Evolutionary conservation across 352 stramenopile genomes (phyloP).

Genomic region (Phytopythium vexans): DNA sequence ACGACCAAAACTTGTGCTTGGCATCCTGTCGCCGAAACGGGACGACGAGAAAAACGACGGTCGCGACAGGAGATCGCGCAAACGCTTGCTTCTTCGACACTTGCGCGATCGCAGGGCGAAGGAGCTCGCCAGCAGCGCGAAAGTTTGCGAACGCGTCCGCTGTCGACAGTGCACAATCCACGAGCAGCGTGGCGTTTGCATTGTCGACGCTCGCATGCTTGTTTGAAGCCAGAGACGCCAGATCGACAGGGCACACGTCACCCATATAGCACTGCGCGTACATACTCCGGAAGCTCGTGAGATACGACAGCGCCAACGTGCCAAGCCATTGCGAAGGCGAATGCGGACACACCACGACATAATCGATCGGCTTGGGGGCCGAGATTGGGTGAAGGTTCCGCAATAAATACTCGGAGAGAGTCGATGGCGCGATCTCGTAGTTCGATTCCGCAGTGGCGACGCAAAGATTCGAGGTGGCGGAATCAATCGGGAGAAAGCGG

Average conservation of each 20-base stretch:
- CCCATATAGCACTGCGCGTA: constrained; percentile 71
- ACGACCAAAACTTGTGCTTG: constrained; percentile 68
- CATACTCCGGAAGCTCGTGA: constrained; percentile 64
- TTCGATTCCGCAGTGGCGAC: constrained; percentile 52
- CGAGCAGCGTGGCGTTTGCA: constrained; percentile 47
- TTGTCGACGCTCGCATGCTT: constrained; percentile 43
- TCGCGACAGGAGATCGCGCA: constrained; percentile 53
- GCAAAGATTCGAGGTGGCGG: constrained; percentile 30
- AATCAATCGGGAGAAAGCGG: background rate
- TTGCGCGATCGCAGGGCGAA: constrained; percentile 44
- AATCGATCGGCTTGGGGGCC: constrained; percentile 64
- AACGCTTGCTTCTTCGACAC: constrained; percentile 59
- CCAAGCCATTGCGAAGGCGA: constrained; percentile 72
- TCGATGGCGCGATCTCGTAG: constrained; percentile 42
- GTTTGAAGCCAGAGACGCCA: constrained; percentile 34
- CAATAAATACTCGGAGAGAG: constrained; percentile 78
- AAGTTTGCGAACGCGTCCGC: constrained; percentile 66
- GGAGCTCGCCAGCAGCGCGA: constrained; percentile 49
- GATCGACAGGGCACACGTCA: constrained; percentile 50
- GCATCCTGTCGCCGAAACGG: constrained; percentile 61
- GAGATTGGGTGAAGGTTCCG: constrained; percentile 64
- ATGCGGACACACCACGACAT: constrained; percentile 67
- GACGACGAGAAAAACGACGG: constrained; percentile 69
- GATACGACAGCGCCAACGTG: constrained; percentile 64
- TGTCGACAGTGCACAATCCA: constrained; percentile 48